Evolutionary conservation across 371 early-diverging fungal genomes (phyloP), one percentile per base, ranked within the genome.

Genomic region (Actinomucor elegans): DNA sequence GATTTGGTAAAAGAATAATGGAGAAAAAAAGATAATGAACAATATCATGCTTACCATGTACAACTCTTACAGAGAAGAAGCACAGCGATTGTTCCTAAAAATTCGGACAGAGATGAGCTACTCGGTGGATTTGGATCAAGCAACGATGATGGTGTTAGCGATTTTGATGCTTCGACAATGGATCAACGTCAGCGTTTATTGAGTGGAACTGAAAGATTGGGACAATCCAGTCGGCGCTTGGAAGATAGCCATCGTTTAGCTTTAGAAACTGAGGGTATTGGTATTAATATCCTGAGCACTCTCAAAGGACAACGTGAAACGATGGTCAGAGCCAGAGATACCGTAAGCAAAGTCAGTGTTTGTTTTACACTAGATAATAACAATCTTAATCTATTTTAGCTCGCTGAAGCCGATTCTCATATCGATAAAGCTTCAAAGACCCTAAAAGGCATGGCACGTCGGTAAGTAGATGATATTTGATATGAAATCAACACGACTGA

Each of bases 181-280:
- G 94, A 92, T 61, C 93, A 95, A 61, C 81, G 95, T n/a, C 75
- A 89, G 27, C 78, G 92, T 5, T 71, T 96, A 53, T 58, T 95
- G 38, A 80, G 79, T 36, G 94, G 94, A 5, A 94, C 94, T 10
- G 94, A 94, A 52, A 70, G 92, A 29, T 67, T 98, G 23, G 84
- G 87, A 36, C 79, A 89, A 20, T 87, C 88, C 12, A 87, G 86
- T 53, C 73, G 84, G 41, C 79, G 93, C 36, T 64, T 98, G 64
- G 89, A 94, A 69, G 91, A 93, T 32, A 91, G 92, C 24, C 94
- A 93, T 65, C 80, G 93, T 31, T 59, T 95, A 43, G 98, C 97
- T 9, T 67, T 96, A 29, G 96, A 98, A 57, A 92, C 96, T 14
- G 94, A 97, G 76, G 63, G 83, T 4, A 77, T 92, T 31, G 96